A percentile compares a stretch with the other conserved stretches of the same genome.
These are phyloP conservation scores for Citropsis articulata DNA, from an alignment of 345 rosid species.

Conservation along the genomic window DNA sequence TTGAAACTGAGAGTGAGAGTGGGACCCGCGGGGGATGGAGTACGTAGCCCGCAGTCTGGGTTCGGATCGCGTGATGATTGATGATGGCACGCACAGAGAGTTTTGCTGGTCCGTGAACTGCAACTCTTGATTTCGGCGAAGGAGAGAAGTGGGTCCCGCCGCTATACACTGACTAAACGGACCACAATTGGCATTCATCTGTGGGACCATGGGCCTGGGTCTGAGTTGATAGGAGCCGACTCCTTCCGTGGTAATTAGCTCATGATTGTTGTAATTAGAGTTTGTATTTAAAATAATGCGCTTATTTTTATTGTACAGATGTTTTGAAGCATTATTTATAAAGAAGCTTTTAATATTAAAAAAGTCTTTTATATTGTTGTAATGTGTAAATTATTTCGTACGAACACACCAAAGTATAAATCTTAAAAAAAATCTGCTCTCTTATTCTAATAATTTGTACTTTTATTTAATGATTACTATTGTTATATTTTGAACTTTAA, in stretches of 20 bases:
- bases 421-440: no score
- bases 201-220: not conserved
- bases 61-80: not conserved
- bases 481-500: no score
- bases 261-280: no score
- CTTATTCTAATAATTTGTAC: no score
- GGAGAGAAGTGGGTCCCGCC: not conserved
- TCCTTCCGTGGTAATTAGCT: not conserved
- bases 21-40: not conserved
- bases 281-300: no score
- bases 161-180: not conserved
- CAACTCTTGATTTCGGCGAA: not conserved
- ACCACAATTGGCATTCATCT: not conserved
- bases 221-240: not conserved
- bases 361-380: no score
- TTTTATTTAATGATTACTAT: no score
- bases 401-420: no score
- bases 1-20: not conserved
- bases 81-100: not conserved
- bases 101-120: not conserved
- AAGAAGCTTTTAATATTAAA: no score
- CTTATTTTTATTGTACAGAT: no score
- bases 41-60: not conserved
- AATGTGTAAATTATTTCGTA: no score
- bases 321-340: no score